These are phyloP conservation scores for Emergomyces orientalis DNA, from an alignment of 2,329 filamentous ascomycete genomes.

Conservation along the genomic window DNA sequence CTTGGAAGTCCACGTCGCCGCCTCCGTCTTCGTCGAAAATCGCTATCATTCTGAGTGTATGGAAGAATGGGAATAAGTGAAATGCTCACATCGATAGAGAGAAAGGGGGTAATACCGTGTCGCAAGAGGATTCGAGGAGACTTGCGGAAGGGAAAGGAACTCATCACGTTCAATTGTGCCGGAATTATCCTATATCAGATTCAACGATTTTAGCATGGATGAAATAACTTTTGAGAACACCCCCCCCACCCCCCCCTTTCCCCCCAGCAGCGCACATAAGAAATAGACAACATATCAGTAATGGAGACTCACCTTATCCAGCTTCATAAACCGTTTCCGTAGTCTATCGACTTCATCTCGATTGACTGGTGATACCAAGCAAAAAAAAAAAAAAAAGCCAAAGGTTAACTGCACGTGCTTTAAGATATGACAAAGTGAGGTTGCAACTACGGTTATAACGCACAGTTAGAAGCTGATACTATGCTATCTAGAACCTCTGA, in stretches of 20 bases:
- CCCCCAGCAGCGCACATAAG: not conserved
- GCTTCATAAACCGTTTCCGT: slow-evolving; percentile 96
- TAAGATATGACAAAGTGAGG: not conserved
- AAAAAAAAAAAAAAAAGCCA: not conserved
- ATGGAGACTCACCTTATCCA: slow-evolving; percentile 66
- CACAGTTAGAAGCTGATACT: slow-evolving; percentile 94
- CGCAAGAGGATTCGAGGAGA: slow-evolving; percentile 93
- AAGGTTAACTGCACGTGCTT: slow-evolving; percentile 1
- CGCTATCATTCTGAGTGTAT: slow-evolving; percentile 71
- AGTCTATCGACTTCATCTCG: slow-evolving; percentile 93
- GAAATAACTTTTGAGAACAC: not conserved
- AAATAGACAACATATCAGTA: not conserved
- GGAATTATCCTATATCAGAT: slow-evolving; percentile 69
- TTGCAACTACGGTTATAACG: slow-evolving; percentile 23
- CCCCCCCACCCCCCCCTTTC: too few species aligned
- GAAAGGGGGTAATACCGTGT: slow-evolving; percentile 56
- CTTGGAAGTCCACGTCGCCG: slow-evolving; percentile 96
- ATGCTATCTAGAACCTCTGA: slow-evolving; percentile 82
- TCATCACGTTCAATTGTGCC: slow-evolving; percentile 98
- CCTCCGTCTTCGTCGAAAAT: slow-evolving; percentile 99
- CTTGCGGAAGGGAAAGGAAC: slow-evolving; percentile 92
- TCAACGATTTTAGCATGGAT: not conserved
- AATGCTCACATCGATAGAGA: not conserved
- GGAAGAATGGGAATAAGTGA: not conserved
- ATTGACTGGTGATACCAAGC: slow-evolving; percentile 57